Evolutionary conservation across 768 basidiomycete genomes (phyloP), one percentile per base, ranked within the genome.

Genomic region (Hericium alpestre): DNA sequence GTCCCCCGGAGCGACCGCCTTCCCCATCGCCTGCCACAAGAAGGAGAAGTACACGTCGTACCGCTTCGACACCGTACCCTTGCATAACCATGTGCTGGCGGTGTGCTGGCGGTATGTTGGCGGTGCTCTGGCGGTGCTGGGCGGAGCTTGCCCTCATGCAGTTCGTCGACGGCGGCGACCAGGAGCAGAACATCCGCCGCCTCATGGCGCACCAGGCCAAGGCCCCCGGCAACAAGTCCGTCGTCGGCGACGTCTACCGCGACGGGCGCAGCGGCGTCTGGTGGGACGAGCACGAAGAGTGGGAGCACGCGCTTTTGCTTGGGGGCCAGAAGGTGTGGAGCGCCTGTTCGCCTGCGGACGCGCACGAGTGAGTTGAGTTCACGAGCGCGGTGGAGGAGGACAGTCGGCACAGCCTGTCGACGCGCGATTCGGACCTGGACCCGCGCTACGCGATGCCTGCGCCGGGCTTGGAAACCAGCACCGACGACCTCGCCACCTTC

Each of bases 141-240:
- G n/a, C n/a, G n/a, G 85, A 87, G 59, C 75, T 87, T 54, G 83
- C 80, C 0, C 70, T 88, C 56, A 80, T 84, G 78, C 87, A 88
- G 68, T 80, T 87, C 58, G 66, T 73, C 11, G 83, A 83, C 43
- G 87, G 87, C 20, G 87, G 87, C 0, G 75, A 66, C 51, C 72
- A 80, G 56, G 79, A 85, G 49, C 67, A 72, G 8, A 77, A 85
- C 54, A 73, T 78, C 51, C 74, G 76, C 58, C 78, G 79, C 12
- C 57, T 71, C 16, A 66, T 67, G 25, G 67, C n/a, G 9, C 53
- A 72, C 12, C 79, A 80, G 12, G 74, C 72, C 1, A 20, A 27
- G 20, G 20, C 20, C 48, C 4, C 16, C 48, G 48, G 20, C 8
- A 10, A 13, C 48, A 32, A 32, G 32, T 13, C 25, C 6, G 22